Evolutionary conservation across 768 basidiomycete genomes (phyloP).

Genomic region (Tephrocybe rancida): DNA sequence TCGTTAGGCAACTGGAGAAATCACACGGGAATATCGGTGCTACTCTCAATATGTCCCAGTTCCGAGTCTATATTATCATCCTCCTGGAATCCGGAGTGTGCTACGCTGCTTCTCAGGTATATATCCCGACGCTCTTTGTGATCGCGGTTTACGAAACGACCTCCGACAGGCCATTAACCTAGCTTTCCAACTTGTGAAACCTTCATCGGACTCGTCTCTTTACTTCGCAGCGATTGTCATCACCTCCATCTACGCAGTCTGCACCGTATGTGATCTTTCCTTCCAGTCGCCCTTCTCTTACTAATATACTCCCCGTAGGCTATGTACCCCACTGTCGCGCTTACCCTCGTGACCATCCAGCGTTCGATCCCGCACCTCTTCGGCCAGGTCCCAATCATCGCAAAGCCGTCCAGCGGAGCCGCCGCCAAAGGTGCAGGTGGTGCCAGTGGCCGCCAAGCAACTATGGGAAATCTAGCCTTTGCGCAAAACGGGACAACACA

Average conservation of each 20-base stretch:
- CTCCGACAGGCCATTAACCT: constrained; percentile 11
- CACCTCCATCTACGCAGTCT: constrained; percentile 13
- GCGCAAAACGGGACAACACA: constrained; percentile 6
- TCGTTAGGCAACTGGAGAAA: neutral
- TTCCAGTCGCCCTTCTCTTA: neutral
- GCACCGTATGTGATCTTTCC: constrained; percentile 5
- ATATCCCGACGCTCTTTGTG: neutral
- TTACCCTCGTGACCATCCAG: constrained; percentile 10
- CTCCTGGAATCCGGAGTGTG: constrained; percentile 12
- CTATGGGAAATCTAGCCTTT: constrained; percentile 10
- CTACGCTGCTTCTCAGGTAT: constrained; percentile 11
- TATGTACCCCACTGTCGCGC: constrained; percentile 8
- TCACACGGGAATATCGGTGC: neutral
- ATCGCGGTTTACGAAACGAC: neutral
- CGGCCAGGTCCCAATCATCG: constrained; percentile 2
- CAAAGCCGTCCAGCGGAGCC: neutral
- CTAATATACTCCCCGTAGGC: neutral
- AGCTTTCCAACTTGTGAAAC: constrained; percentile 10
- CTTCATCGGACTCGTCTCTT: constrained; percentile 9
- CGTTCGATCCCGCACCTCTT: constrained; percentile 14
- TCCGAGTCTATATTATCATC: constrained; percentile 1
- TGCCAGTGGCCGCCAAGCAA: constrained; percentile 13
- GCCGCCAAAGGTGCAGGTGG: neutral
- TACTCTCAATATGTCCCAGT: constrained; percentile 2
- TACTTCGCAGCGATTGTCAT: constrained; percentile 13